These are phyloP conservation scores for Termitomyces sp. DNA, from an alignment of 768 basidiomycete genomes.

Conservation along the genomic window DNA sequence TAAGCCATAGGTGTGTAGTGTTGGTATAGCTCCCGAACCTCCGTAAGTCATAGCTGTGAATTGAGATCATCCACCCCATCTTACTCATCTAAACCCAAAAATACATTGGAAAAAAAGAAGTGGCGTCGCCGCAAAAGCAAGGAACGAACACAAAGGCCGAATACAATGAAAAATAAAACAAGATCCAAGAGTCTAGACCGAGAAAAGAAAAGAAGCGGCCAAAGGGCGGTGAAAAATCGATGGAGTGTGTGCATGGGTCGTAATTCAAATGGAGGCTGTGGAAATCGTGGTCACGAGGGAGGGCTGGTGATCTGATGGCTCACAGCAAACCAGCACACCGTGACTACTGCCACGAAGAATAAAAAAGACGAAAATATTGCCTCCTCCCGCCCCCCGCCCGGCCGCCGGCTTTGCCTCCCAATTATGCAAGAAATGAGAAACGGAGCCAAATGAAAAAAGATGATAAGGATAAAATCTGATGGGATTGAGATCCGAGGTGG, in stretches of 20 bases:
- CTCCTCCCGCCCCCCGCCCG: background rate
- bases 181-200: background rate
- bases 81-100: background rate
- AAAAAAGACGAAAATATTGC: too few species aligned
- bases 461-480: constrained; percentile 3
- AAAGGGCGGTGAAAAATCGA: background rate
- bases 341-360: background rate
- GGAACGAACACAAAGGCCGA: background rate
- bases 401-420: too few species aligned
- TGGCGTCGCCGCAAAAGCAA: background rate
- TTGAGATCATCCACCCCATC: background rate
- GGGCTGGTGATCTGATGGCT: background rate
- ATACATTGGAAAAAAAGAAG: background rate
- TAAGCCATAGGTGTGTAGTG: background rate
- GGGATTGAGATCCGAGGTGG: background rate
- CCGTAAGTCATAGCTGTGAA: background rate
- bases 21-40: background rate
- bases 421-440: too few species aligned
- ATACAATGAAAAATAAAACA: background rate
- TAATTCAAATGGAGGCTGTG: background rate
- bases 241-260: background rate
- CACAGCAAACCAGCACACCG: background rate
- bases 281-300: background rate
- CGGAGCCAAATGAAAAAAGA: background rate
- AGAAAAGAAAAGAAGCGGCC: background rate